These are phyloP conservation scores for Cucurbita ficifolia DNA, from an alignment of 306 rosid species.

Conservation along the genomic window DNA sequence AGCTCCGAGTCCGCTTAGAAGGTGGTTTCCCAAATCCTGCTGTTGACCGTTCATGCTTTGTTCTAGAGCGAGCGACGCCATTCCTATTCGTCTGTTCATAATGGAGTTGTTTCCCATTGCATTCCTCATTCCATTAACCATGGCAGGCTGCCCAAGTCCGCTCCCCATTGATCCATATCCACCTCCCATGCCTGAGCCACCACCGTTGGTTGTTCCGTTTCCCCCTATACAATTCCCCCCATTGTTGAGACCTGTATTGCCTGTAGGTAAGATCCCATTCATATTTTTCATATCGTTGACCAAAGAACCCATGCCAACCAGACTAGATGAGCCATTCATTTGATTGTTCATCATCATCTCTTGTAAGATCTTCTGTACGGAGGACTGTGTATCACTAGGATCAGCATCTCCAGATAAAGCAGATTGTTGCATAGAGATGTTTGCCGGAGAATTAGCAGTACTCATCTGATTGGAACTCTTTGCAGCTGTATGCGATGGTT, in stretches of 20 bases:
- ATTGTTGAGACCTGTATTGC: constrained; percentile 38
- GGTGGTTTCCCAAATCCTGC: constrained; percentile 76
- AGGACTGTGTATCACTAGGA: constrained; percentile 63
- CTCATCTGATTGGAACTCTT: constrained; percentile 45
- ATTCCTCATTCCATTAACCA: constrained; percentile 72
- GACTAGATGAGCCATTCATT: constrained; percentile 42
- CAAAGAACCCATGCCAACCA: constrained; percentile 42
- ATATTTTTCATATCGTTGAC: constrained; percentile 63
- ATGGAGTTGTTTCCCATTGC: constrained; percentile 62
- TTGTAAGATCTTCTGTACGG: constrained; percentile 73
- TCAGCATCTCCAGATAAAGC: constrained; percentile 65
- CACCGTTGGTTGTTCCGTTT: constrained; percentile 41
- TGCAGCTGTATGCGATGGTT: constrained; percentile 44
- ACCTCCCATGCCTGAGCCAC: constrained; percentile 40
- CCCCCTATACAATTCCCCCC: constrained; percentile 42
- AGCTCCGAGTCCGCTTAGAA: constrained; percentile 76
- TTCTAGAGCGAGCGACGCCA: constrained; percentile 61
- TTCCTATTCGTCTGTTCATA: constrained; percentile 79
- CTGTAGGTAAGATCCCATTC: constrained; percentile 46
- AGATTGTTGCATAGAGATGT: constrained; percentile 65
- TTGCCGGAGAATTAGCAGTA: constrained; percentile 57
- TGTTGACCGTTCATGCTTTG: constrained; percentile 69
- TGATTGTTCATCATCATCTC: constrained; percentile 68
- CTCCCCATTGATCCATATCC: constrained; percentile 50
- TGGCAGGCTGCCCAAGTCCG: constrained; percentile 49